Evolutionary conservation across 352 stramenopile genomes (phyloP).

Genomic region (Thraustotheca clavata): DNA sequence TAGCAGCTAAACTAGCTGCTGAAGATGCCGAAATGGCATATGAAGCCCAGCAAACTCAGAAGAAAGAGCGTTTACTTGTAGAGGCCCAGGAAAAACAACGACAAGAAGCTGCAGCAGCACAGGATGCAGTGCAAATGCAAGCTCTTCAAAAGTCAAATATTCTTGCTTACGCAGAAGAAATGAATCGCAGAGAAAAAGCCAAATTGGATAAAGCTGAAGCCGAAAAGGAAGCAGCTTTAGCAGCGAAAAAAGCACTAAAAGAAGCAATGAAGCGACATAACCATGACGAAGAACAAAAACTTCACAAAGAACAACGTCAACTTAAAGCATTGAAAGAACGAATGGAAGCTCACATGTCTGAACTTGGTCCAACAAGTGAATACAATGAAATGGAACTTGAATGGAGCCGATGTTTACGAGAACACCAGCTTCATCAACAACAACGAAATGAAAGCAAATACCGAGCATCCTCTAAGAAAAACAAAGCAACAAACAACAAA

Average conservation of each 20-base stretch:
- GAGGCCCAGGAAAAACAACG: slow-evolving; percentile 31
- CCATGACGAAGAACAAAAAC: slow-evolving; percentile 1
- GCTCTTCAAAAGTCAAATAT: slow-evolving; percentile 54
- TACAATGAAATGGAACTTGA: slow-evolving; percentile 11
- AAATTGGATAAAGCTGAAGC: slow-evolving; percentile 34
- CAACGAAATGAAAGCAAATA: slow-evolving; percentile 10
- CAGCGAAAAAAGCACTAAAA: slow-evolving; percentile 26
- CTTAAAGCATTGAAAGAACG: slow-evolving; percentile 1
- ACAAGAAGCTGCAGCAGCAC: slow-evolving; percentile 38
- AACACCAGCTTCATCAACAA: background rate
- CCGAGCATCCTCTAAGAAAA: slow-evolving; percentile 5
- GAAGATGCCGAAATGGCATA: slow-evolving; percentile 30
- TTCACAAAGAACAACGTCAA: slow-evolving; percentile 15
- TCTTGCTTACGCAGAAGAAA: slow-evolving; percentile 51
- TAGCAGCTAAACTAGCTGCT: slow-evolving; percentile 37
- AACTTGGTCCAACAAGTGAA: background rate
- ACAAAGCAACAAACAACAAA: slow-evolving; percentile 8
- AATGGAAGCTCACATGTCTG: slow-evolving; percentile 2
- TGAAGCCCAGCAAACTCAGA: slow-evolving; percentile 22
- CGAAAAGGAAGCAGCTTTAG: slow-evolving; percentile 34
- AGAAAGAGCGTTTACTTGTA: slow-evolving; percentile 26
- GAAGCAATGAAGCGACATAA: slow-evolving; percentile 15
- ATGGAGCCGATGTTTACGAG: background rate
- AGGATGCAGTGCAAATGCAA: slow-evolving; percentile 41
- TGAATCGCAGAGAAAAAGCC: slow-evolving; percentile 39